Evolutionary conservation across 2,329 filamentous ascomycete species (phyloP).

Genomic region (Fusarium poae): DNA sequence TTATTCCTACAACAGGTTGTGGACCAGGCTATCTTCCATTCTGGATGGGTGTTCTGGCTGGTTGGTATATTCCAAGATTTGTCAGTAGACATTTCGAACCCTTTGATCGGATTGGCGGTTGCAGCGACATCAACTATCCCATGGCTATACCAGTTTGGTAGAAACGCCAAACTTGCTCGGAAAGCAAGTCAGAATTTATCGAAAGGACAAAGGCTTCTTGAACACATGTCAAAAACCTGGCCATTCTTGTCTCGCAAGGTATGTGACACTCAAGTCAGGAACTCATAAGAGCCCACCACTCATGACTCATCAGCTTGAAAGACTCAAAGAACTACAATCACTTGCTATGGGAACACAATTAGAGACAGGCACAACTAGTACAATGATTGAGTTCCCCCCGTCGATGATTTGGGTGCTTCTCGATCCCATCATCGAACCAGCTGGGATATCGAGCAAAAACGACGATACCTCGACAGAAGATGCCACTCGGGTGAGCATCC

Average conservation of each 20-base stretch:
- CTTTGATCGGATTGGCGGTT: constrained; percentile 7
- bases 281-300: background rate
- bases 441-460: background rate
- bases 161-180: constrained; percentile 2
- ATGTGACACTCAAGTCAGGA: background rate
- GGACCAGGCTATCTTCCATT: constrained; percentile 17
- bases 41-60: constrained; percentile 24
- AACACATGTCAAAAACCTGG: constrained; percentile 3
- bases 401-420: constrained; percentile 30
- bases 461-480: background rate
- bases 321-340: background rate
- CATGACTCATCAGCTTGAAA: background rate
- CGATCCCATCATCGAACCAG: background rate
- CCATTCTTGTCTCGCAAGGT: constrained; percentile 17
- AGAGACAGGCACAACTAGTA: background rate
- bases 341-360: background rate
- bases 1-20: constrained; percentile 20
- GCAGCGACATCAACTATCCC: constrained; percentile 23
- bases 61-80: constrained; percentile 23
- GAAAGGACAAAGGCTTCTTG: constrained; percentile 4
- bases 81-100: background rate
- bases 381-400: constrained; percentile 11
- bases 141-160: constrained; percentile 19
- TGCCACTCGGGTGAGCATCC: constrained; percentile 11
- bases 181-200: constrained; percentile 8